Conservation (phyloP, 2,329 filamentous ascomycete species). For the Cadophora sp. region DNA sequence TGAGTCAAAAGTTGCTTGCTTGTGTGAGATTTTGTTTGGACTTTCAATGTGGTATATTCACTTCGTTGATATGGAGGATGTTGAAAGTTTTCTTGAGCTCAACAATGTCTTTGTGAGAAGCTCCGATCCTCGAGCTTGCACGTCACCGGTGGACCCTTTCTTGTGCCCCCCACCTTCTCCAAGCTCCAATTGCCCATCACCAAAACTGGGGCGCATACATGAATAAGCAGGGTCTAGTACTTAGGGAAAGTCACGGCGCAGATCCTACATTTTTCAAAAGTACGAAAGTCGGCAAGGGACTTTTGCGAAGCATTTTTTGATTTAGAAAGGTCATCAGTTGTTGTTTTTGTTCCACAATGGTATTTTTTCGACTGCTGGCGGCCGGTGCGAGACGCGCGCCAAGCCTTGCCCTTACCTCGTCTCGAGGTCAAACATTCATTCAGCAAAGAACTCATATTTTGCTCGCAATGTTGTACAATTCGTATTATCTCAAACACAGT, state of each 20-base stretch:
- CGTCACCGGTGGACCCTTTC: constrained; percentile 21
- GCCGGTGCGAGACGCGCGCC: not conserved
- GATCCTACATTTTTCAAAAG: not conserved
- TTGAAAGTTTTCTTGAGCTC: not conserved
- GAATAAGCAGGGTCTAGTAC: not conserved
- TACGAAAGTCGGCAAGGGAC: not conserved
- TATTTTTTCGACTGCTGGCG: not conserved
- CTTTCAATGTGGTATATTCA: not conserved
- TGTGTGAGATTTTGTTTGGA: not conserved
- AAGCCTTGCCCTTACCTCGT: no score
- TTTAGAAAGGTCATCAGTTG: not conserved
- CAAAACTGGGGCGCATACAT: constrained; percentile 2
- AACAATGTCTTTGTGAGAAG: constrained; percentile 6
- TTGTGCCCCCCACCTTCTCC: constrained; percentile 21
- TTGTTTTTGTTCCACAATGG: not conserved
- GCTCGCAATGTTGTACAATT: constrained; percentile 41
- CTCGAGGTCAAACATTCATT: constrained; percentile 14
- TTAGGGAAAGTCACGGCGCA: constrained; percentile 3
- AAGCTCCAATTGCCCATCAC: constrained; percentile 4
- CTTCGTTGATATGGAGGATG: not conserved
- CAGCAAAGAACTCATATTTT: constrained; percentile 24
- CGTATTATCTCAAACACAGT: constrained; percentile 13
- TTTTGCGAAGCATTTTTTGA: not conserved
- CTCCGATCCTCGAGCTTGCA: constrained; percentile 21
- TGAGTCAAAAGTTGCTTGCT: not conserved